Percentiles rank a stretch among this genome's conserved stretches.
Evolutionary conservation across 2,329 filamentous ascomycete genomes (phyloP).

Genomic region (Ascochyta viciae-villosae): DNA sequence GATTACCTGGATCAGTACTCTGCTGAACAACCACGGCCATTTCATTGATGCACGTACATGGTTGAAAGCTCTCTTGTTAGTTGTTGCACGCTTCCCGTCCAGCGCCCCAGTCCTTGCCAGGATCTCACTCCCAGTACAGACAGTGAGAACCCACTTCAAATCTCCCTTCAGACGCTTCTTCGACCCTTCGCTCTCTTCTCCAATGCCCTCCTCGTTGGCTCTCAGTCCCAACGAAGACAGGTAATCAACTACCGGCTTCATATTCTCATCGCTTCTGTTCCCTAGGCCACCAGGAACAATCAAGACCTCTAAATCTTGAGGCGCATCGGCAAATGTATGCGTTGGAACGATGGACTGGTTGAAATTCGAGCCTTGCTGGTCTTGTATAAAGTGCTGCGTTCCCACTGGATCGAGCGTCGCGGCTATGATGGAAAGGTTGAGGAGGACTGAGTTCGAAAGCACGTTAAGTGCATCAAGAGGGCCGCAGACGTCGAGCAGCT

Average conservation of each 20-base stretch:
- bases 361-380: conserved; percentile 32
- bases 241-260: conserved; percentile 49
- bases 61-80: conserved; percentile 68
- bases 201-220: conserved; percentile 49
- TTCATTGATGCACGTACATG: conserved; percentile 24
- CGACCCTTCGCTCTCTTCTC: conserved; percentile 43
- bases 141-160: conserved; percentile 65
- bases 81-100: conserved; percentile 67
- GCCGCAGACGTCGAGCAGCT: conserved; percentile 50
- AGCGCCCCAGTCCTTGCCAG: conserved; percentile 66
- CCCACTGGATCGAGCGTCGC: conserved; percentile 44
- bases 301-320: conserved; percentile 64
- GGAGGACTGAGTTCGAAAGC: conserved; percentile 34
- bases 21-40: background rate
- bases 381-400: conserved; percentile 28
- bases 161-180: conserved; percentile 34
- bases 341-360: conserved; percentile 56
- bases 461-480: conserved; percentile 57
- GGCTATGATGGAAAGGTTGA: conserved; percentile 46
- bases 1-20: background rate
- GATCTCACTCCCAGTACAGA: conserved; percentile 70
- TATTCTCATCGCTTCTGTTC: conserved; percentile 39
- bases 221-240: conserved; percentile 49
- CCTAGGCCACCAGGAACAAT: conserved; percentile 71
- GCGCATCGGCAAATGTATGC: conserved; percentile 62